A percentile compares a stretch with the other conserved stretches of the same genome.
These are phyloP conservation scores for Fistulinella prunicolor DNA, from an alignment of 768 basidiomycete genomes.

Conservation along the genomic window DNA sequence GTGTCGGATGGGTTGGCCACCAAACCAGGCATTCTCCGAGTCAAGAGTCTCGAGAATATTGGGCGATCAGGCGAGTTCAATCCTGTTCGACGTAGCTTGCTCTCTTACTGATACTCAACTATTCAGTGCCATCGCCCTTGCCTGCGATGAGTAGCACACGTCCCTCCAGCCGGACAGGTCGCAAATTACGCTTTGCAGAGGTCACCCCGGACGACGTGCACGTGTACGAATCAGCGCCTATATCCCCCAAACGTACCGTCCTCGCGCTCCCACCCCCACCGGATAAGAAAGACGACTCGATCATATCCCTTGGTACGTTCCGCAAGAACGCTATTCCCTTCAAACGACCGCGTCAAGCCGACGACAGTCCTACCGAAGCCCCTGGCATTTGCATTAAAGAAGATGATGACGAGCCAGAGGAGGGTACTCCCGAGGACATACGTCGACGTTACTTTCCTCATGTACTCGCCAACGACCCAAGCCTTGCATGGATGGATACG, in stretches of 20 bases:
- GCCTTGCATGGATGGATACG: conserved; percentile 72
- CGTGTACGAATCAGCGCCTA: conserved; percentile 79
- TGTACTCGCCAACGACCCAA: conserved; percentile 64
- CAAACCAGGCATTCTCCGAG: conserved; percentile 26
- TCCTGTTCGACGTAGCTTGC: too few relatives aligned
- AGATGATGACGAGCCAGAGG: conserved; percentile 42
- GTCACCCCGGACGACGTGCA: conserved; percentile 71
- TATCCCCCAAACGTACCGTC: conserved; percentile 60
- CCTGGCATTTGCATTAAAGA: neutral
- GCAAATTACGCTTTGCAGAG: conserved; percentile 73
- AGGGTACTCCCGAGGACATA: conserved; percentile 81
- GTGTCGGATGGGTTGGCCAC: conserved; percentile 10
- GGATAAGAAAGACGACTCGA: conserved; percentile 23
- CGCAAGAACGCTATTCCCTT: conserved; percentile 9
- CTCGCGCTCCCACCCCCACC: conserved; percentile 53
- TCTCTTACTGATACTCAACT: neutral
- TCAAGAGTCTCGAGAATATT: conserved; percentile 31
- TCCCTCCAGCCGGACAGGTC: conserved; percentile 52
- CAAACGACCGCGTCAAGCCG: conserved; percentile 7
- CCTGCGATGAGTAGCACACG: conserved; percentile 51
- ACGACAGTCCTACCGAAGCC: conserved; percentile 1
- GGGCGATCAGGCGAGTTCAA: conserved; percentile 16
- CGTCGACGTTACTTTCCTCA: conserved; percentile 80
- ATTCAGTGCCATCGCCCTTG: conserved; percentile 40
- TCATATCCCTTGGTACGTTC: conserved; percentile 43